Evolutionary conservation across 495 filamentous ascomycete species (phyloP).

Genomic region (Pyrenula massariospora): DNA sequence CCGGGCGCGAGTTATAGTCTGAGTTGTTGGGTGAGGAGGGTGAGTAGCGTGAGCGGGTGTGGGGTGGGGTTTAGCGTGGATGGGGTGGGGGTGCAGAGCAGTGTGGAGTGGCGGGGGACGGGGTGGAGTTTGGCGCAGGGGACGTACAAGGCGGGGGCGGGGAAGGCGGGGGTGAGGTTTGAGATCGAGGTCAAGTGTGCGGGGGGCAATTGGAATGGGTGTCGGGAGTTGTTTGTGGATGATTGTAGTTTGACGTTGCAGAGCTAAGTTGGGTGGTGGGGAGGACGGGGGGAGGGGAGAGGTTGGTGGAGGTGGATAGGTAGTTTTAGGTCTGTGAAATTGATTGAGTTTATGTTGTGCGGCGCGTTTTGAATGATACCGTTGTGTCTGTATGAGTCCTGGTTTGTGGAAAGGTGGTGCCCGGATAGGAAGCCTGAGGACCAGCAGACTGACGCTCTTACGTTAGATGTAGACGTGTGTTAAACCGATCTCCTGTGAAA

Average conservation of each 20-base stretch:
- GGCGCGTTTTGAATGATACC: too few species aligned
- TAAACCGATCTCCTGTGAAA: too few species aligned
- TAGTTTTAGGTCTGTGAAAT: too few species aligned
- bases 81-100: neutral
- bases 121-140: neutral
- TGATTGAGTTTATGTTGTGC: too few species aligned
- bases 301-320: too few species aligned
- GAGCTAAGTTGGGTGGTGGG: neutral
- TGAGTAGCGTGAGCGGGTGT: neutral
- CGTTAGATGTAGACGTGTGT: too few species aligned
- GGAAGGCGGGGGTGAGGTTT: neutral
- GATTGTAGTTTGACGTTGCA: neutral
- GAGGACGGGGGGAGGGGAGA: too few species aligned
- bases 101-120: neutral
- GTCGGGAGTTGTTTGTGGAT: neutral
- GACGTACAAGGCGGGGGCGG: neutral
- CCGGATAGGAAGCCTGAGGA: too few species aligned
- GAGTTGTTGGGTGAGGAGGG: neutral
- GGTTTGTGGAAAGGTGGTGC: too few species aligned
- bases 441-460: too few species aligned
- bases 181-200: neutral
- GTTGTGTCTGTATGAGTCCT: too few species aligned
- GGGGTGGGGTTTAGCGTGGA: neutral
- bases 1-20: neutral
- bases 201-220: neutral